Base-by-base conservation (phyloP, 495 filamentous ascomycete species). In the Annulohypoxylon stygium region DNA sequence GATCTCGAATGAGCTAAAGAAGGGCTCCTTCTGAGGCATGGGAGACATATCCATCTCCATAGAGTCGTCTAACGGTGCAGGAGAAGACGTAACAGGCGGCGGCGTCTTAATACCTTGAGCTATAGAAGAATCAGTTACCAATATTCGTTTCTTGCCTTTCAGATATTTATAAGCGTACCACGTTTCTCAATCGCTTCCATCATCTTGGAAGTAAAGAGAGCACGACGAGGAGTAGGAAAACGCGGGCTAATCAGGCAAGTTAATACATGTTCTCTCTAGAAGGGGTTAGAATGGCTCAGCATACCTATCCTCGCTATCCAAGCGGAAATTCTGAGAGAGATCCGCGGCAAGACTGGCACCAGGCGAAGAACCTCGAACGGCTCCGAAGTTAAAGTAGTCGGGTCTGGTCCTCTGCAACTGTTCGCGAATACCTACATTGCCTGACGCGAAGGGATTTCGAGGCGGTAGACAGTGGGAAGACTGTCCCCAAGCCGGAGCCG, bases 21-120 rank as follows among this genome's bases (percentile, higher is more conserved):
- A 93, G 9, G 93, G 86, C 23, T 88, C 86, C 83, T 98, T 99
- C 80, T 97, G 95, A 11, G 95, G 96, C 43, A 98, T 81, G 11
- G 96, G 96, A 20, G 95, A 97, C 82, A 97, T 91, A 74, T 98
- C 97, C 82, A 97, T 91, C 73, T 98, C 97, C 94, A 98, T 98
- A 39, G 86, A 83, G 70, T 98, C 94, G 69, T 88, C 84, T n/a
- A 82, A 84, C n/a, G 86, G 83, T 12, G 86, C 87, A 10, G 95
- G 95, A 30, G 84, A 84, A 6, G 96, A 98, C 10, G 95, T 97
- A 2, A 90, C 88, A 45, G 91, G 91, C 16, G 93, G 93, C 54
- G 96, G 95, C 6, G 95, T 98, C 7, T 91, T 96, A 76, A 92
- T 96, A 76, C 91, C 86, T 73, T 86, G 87, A 78, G 93, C 93